Evolutionary conservation across 129 eudicot species (phyloP), one percentile per base, ranked within the genome.

Genomic region (Saussurea involucrata): DNA sequence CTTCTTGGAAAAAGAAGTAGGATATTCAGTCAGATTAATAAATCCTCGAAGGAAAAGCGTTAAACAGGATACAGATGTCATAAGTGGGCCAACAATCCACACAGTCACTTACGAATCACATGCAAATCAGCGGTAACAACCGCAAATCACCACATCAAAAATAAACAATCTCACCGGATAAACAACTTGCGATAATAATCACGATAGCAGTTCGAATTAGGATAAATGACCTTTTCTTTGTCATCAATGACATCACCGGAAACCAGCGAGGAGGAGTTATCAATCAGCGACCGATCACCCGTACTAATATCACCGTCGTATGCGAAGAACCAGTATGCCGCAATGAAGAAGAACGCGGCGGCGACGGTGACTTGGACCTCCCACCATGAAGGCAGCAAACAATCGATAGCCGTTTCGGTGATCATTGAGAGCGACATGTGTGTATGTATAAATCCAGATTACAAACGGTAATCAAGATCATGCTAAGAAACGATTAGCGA

Each of bases 341-440:
- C 82, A 46, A 90, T 69, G 31, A 88, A 85, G 66, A 90, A 85
- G 15, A 73, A 71, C 42, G 89, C 84, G 21, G 92, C 92, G 42
- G 85, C 93, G 72, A 90, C 68, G 44, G 88, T 80, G 29, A 90
- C 89, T 74, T 88, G 85, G 34, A 90, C 80, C 88, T 90, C 96
- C 96, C 91, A 88, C 91, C 87, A 90, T 22, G 96, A 84, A 22
- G 96, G 96, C 61, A 90, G 20, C 27, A 90, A 58, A 6, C 79
- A 73, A 9, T 86, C 83, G 5, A 83, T 3, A 9, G 76, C 70
- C 63, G 75, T 29, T 22, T 81, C 81, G 40, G 77, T 42, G 71
- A 84, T 80, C 89, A 87, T 85, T 70, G 70, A 68, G 64, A 72
- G 80, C n/a, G 80, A 31, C 53, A 18, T 67, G 71, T 67, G n/a